phyloP scores from a whole-genome alignment of 2,329 filamentous ascomycete genomes.

The Fusarium albosuccineum region DNA sequence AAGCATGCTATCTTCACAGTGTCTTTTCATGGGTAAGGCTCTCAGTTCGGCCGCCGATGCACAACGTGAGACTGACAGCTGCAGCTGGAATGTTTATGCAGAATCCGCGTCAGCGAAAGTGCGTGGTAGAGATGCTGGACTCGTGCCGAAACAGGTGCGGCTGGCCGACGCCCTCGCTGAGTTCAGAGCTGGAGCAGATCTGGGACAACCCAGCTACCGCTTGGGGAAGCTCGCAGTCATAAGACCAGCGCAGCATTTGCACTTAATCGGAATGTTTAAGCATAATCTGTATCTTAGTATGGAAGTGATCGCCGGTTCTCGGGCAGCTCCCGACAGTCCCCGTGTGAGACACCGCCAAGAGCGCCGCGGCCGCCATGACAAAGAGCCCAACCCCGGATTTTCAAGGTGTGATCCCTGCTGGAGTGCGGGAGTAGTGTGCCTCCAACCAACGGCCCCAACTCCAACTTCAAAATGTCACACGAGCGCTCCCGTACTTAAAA shows the following conservation, averaged over 20 bases:
- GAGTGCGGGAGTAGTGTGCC: background rate
- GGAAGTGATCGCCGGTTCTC: background rate
- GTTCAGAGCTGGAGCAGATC: constrained; percentile 37
- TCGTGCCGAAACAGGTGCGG: constrained; percentile 39
- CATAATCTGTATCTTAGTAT: background rate
- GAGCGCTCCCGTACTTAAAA: constrained; percentile 36
- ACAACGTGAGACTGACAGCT: background rate
- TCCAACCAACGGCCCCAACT: background rate
- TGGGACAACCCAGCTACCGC: constrained; percentile 28
- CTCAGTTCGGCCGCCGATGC: background rate
- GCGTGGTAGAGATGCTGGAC: constrained; percentile 38
- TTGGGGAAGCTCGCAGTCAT: constrained; percentile 11
- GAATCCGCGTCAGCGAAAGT: constrained; percentile 21
- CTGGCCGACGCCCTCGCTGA: constrained; percentile 40
- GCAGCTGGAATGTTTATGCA: constrained; percentile 39
- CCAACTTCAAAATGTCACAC: background rate
- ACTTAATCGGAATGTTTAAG: background rate
- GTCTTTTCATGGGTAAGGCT: constrained; percentile 49
- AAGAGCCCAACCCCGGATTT: constrained; percentile 11
- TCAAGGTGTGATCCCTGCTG: background rate
- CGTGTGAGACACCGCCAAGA: constrained; percentile 3
- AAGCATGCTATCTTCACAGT: constrained; percentile 59
- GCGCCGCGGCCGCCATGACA: background rate
- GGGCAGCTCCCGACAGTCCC: constrained; percentile 34
- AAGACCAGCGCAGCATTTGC: background rate